Conservation (phyloP, 495 filamentous ascomycete species). For the Copromyces sp. region DNA sequence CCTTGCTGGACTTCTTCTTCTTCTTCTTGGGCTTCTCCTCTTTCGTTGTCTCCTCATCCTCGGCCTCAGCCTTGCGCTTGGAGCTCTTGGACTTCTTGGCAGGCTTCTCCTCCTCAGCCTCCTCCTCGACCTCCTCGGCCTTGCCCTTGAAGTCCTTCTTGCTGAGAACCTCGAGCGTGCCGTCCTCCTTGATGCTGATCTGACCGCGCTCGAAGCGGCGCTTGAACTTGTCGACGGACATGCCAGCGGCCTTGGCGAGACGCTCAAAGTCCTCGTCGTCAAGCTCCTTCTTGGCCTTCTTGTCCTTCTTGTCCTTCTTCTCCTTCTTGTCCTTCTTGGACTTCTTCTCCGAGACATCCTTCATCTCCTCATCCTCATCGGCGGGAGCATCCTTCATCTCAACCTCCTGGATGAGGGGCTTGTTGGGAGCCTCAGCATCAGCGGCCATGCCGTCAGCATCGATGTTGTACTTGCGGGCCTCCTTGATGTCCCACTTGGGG, state of each 20-base stretch:
- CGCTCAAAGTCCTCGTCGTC: constrained; percentile 42
- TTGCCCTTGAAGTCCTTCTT: constrained; percentile 59
- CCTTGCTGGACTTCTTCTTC: constrained; percentile 40
- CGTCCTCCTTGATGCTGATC: constrained; percentile 48
- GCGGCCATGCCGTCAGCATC: constrained; percentile 80
- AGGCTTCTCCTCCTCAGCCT: constrained; percentile 34
- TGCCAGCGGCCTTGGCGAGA: constrained; percentile 48
- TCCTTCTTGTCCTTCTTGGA: constrained; percentile 39
- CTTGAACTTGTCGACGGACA: constrained; percentile 55
- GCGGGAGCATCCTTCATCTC: constrained; percentile 44
- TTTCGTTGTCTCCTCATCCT: constrained; percentile 22
- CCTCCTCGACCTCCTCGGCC: constrained; percentile 44
- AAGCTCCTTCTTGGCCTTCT: constrained; percentile 31
- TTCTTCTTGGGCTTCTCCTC: constrained; percentile 34
- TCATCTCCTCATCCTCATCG: constrained; percentile 19
- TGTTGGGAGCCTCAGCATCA: constrained; percentile 55
- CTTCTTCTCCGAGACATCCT: constrained; percentile 14
- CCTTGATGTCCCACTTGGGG: constrained; percentile 83
- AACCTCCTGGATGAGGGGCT: constrained; percentile 43
- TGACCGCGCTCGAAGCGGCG: constrained; percentile 54
- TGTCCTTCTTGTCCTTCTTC: constrained; percentile 14
- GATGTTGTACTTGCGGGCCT: constrained; percentile 89
- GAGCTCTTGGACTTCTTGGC: constrained; percentile 30
- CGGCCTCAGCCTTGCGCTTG: constrained; percentile 32
- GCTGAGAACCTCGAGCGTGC: constrained; percentile 47